Conservation (phyloP, 1,284 basidiomycete genomes). For the Rhodotorula sp. region DNA sequence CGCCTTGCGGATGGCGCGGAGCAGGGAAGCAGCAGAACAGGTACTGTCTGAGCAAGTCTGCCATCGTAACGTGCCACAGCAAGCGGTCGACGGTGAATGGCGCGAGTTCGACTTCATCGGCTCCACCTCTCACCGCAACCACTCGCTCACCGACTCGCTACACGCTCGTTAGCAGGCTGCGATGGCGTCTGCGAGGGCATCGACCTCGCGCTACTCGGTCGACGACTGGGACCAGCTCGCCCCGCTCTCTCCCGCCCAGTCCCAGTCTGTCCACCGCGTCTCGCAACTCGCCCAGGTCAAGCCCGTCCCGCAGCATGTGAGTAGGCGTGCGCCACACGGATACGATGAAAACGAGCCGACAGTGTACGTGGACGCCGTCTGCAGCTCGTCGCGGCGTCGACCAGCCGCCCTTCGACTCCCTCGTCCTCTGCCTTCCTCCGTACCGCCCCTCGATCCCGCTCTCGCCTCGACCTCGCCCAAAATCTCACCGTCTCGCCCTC, state of each 20-base stretch:
- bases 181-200: slow-evolving; percentile 21
- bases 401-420: slow-evolving; percentile 16
- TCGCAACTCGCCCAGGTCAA: not conserved
- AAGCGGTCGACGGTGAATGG: too few relatives aligned
- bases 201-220: slow-evolving; percentile 49
- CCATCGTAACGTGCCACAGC: not conserved
- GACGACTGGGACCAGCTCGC: slow-evolving; percentile 87
- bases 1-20: not conserved
- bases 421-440: slow-evolving; percentile 12
- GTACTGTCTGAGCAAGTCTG: slow-evolving; percentile 5
- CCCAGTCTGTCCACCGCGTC: slow-evolving; percentile 12
- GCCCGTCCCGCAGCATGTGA: slow-evolving; percentile 18
- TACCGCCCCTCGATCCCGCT: not conserved
- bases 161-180: not conserved
- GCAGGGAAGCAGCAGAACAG: slow-evolving; percentile 19
- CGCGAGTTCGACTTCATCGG: too few relatives aligned
- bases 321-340: slow-evolving; percentile 9
- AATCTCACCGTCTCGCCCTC: slow-evolving; percentile 7
- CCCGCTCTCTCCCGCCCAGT: slow-evolving; percentile 54
- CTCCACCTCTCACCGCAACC: not conserved
- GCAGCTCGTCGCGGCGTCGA: slow-evolving; percentile 3
- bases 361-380: not conserved
- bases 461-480: slow-evolving; percentile 21
- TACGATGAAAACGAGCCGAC: slow-evolving; percentile 27
- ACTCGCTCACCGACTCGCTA: not conserved